Conservation (phyloP, 805 yeast genomes). For the Nakazawaea populi region DNA sequence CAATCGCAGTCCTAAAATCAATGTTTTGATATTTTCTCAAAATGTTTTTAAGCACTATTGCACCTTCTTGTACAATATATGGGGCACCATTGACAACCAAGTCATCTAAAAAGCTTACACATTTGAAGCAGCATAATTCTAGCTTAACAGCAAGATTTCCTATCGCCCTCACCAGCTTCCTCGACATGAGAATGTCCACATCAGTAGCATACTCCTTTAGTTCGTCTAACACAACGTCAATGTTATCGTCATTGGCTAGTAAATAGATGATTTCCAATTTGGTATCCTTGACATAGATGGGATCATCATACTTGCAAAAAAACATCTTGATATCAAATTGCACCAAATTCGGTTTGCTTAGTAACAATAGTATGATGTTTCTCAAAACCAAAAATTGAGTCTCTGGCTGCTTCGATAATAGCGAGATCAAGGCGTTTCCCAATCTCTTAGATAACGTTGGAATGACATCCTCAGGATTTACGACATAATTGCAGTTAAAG, state of each 20-base stretch:
- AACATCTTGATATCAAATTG: slow-evolving; percentile 70
- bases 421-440: slow-evolving; percentile 61
- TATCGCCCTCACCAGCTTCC: slow-evolving; percentile 83
- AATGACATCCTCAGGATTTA: slow-evolving; percentile 45
- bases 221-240: slow-evolving; percentile 61
- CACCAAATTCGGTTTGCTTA: slow-evolving; percentile 57
- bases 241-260: slow-evolving; percentile 61
- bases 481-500: slow-evolving; percentile 68
- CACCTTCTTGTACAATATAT: slow-evolving; percentile 74
- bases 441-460: slow-evolving; percentile 51
- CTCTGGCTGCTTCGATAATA: slow-evolving; percentile 74
- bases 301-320: slow-evolving; percentile 80
- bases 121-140: slow-evolving; percentile 51
- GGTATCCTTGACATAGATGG: slow-evolving; percentile 83
- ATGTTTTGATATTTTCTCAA: slow-evolving; percentile 63
- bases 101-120: slow-evolving; percentile 57
- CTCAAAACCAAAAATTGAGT: slow-evolving; percentile 77
- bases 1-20: slow-evolving; percentile 37
- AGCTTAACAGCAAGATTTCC: slow-evolving; percentile 84
- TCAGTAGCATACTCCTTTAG: slow-evolving; percentile 83
- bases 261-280: slow-evolving; percentile 82
- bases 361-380: slow-evolving; percentile 68
- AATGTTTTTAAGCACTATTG: slow-evolving; percentile 70
- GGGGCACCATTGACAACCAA: slow-evolving; percentile 61
- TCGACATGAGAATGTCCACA: slow-evolving; percentile 77